Conservation (phyloP, 1,139 yeast genomes). For the Blastobotrys proliferans region DNA sequence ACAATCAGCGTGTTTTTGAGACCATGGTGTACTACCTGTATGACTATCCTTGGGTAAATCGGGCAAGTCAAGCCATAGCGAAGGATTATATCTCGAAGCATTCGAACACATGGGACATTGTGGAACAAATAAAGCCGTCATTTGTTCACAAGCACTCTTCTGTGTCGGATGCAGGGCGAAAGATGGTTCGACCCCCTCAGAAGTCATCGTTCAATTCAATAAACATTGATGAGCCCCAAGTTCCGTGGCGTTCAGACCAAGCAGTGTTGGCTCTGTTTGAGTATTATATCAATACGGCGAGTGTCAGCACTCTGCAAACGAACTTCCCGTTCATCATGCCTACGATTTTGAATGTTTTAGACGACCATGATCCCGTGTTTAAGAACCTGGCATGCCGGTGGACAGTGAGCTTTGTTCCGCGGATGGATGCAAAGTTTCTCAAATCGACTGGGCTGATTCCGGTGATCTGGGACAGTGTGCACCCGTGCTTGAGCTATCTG, state of each 20-base stretch:
- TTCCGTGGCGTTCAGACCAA: constrained; percentile 37
- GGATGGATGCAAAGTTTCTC: constrained; percentile 29
- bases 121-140: not conserved
- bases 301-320: constrained; percentile 23
- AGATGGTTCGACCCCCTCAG: constrained; percentile 9
- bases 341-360: constrained; percentile 47
- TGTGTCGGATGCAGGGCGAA: constrained; percentile 21
- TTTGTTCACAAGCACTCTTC: not conserved
- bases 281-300: constrained; percentile 30
- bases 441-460: constrained; percentile 41
- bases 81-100: not conserved
- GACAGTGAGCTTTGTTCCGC: constrained; percentile 29
- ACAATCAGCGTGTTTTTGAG: not conserved
- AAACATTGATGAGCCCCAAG: constrained; percentile 8
- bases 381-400: constrained; percentile 45
- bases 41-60: constrained; percentile 12
- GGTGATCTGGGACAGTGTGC: constrained; percentile 41
- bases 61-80: not conserved
- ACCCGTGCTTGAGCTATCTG: constrained; percentile 24
- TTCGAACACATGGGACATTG: not conserved
- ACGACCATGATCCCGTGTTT: constrained; percentile 45
- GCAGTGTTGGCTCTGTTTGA: constrained; percentile 33
- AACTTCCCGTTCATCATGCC: constrained; percentile 49
- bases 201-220: constrained; percentile 9
- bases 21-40: constrained; percentile 9